Evolutionary conservation across 768 basidiomycete genomes (phyloP).

Genomic region (Panaeolus papilionaceus): DNA sequence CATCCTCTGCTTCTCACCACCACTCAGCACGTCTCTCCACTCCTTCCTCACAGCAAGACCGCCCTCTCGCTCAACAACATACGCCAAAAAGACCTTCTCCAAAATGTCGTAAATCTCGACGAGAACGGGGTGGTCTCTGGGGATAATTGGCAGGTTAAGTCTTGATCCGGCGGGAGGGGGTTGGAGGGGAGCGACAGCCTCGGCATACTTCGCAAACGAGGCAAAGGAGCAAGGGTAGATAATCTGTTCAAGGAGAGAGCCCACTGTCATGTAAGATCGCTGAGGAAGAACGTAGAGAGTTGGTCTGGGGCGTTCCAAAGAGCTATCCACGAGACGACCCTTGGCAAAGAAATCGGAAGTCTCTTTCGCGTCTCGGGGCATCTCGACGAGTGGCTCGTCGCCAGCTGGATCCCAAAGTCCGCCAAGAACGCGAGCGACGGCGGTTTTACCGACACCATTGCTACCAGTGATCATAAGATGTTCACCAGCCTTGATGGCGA

Average conservation of each 20-base stretch:
- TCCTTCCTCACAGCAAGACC: conserved; percentile 91
- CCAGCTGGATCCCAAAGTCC: conserved; percentile 80
- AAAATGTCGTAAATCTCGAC: conserved; percentile 77
- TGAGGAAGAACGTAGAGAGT: conserved; percentile 91
- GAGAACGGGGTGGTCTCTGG: conserved; percentile 34
- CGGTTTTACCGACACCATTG: conserved; percentile 92
- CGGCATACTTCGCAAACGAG: conserved; percentile 51
- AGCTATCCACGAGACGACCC: background rate
- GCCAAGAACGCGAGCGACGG: conserved; percentile 87
- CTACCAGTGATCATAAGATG: conserved; percentile 94
- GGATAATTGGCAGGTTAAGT: conserved; percentile 41
- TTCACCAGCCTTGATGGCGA: conserved; percentile 72
- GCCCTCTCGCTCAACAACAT: conserved; percentile 87
- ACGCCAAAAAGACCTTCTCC: conserved; percentile 81
- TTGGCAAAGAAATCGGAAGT: conserved; percentile 25
- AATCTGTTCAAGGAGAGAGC: conserved; percentile 89
- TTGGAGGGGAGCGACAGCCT: conserved; percentile 16
- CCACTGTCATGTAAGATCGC: conserved; percentile 89
- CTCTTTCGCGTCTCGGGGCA: conserved; percentile 32
- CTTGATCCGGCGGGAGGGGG: conserved; percentile 17
- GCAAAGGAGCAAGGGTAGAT: conserved; percentile 91
- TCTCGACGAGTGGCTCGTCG: conserved; percentile 23
- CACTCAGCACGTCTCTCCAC: conserved; percentile 95
- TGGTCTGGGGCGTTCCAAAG: conserved; percentile 43
- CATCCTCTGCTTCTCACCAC: conserved; percentile 98